These are phyloP conservation scores for Lipomyces kockii DNA, from an alignment of 805 yeast species.

Conservation along the genomic window DNA sequence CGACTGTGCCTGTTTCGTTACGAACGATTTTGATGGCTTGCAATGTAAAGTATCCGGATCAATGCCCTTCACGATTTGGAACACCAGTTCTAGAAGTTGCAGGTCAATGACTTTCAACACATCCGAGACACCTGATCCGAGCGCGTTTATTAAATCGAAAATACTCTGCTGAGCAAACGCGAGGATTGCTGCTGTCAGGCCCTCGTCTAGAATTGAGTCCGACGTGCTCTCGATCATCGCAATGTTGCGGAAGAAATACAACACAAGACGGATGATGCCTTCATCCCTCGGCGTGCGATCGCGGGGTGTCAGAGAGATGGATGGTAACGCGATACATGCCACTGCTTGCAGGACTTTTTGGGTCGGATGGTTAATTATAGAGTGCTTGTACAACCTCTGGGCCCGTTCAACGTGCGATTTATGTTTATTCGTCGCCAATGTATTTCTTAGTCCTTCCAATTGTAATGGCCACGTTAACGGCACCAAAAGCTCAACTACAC, in stretches of 20 bases:
- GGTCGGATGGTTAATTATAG: conserved; percentile 58
- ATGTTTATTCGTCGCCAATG: conserved; percentile 60
- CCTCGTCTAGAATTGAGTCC: conserved; percentile 70
- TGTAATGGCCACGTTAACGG: conserved; percentile 85
- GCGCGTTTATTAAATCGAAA: conserved; percentile 69
- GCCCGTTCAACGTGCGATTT: conserved; percentile 66
- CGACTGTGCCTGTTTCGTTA: not conserved
- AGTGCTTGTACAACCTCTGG: conserved; percentile 73
- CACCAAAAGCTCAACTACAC: conserved; percentile 71
- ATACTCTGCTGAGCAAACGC: conserved; percentile 74
- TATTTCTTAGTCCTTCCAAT: conserved; percentile 60
- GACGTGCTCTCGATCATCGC: conserved; percentile 70
- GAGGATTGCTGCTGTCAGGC: conserved; percentile 59
- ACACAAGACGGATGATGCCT: conserved; percentile 69
- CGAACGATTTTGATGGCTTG: not conserved
- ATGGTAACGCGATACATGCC: conserved; percentile 68
- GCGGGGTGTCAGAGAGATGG: conserved; percentile 54
- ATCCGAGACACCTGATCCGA: conserved; percentile 65
- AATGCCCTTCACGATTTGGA: conserved; percentile 63
- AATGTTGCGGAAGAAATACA: conserved; percentile 78
- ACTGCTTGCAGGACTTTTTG: conserved; percentile 73
- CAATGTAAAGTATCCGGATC: conserved; percentile 46
- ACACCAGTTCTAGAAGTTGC: conserved; percentile 70
- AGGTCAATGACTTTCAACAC: conserved; percentile 70
- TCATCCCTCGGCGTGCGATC: conserved; percentile 74